Evolutionary conservation across 2,329 filamentous ascomycete genomes (phyloP).

Genomic region (Scedosporium dehoogii): DNA sequence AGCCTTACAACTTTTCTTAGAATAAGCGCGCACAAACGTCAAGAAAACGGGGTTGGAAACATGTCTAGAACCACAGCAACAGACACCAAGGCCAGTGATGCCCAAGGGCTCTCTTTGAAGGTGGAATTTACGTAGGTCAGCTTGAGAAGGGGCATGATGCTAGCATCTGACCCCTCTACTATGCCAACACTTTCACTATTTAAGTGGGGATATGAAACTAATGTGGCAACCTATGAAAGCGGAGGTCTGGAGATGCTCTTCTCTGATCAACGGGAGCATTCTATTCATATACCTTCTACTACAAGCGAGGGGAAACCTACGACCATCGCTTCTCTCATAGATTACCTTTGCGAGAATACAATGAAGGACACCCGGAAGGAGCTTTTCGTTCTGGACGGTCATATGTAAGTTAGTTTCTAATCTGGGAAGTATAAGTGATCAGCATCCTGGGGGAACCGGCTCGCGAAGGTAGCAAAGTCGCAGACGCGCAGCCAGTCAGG

Average conservation of each 20-base stretch:
- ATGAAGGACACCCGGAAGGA: constrained; percentile 84
- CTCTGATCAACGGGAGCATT: constrained; percentile 66
- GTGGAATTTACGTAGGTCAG: constrained; percentile 58
- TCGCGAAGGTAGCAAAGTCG: background rate
- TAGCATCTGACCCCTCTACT: constrained; percentile 12
- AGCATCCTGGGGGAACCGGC: background rate
- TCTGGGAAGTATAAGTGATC: background rate
- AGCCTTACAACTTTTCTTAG: background rate
- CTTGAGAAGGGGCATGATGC: background rate
- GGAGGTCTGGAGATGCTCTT: constrained; percentile 95
- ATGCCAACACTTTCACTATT: constrained; percentile 8
- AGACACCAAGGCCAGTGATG: constrained; percentile 1
- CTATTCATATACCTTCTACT: constrained; percentile 55
- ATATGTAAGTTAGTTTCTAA: constrained; percentile 64
- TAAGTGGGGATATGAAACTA: background rate
- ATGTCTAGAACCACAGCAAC: background rate
- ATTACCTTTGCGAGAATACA: constrained; percentile 66
- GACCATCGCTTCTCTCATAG: constrained; percentile 67
- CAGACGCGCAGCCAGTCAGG: background rate
- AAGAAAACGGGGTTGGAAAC: background rate
- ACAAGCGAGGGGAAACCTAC: constrained; percentile 49
- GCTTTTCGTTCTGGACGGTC: constrained; percentile 76
- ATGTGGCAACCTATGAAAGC: constrained; percentile 31
- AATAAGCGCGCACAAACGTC: background rate
- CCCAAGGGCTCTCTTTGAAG: constrained; percentile 42